Evolutionary conservation across 176 grass and related monocot species (phyloP), one percentile per base, ranked within the genome.

Genomic region (Bromus sterilis): DNA sequence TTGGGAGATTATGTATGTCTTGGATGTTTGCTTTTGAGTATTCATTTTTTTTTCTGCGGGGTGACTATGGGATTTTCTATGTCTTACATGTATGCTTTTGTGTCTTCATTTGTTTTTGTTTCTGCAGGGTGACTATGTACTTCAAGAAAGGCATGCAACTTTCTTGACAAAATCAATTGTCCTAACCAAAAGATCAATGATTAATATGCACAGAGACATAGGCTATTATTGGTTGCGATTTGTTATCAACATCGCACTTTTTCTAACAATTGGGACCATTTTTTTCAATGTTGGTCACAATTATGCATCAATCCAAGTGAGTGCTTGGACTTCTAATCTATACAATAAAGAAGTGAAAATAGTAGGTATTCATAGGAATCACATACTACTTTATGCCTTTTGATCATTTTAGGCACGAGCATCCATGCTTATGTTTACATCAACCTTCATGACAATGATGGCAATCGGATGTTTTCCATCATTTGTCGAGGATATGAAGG

Each of bases 401-500:
- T 16, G 6, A 60, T 11, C 1, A 49, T 76, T 76, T 37, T 37
- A 87, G 85, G 91, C 80, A 32, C 84, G 91, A 55, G 80, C 80
- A 0, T 93, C 91, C 11, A 93, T 93, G 91, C 73, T 93, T 46
- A 87, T 89, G 83, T 93, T 84, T 66, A 84, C 75, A 24, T 79
- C 87, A 59, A 71, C 84, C 35, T 53, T 93, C 26, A 9, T 89
- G 9, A 89, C 87, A 51, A 89, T 89, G 80, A 87, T 93, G 91
- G 33, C 87, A 28, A 89, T 93, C 4, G 87, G 87, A 60, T 81
- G 84, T 51, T 93, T 93, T 53, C 87, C 91, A 23, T 93, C 91
- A 0, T 93, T 93, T 68, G 87, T 93, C 4, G 87, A 93, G 53
- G 91, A 93, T n/a, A 89, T 89, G 91, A 93, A 93, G 87, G 91